Conservation (phyloP, 2,329 filamentous ascomycete genomes). For the Sclerotinia nivalis region DNA sequence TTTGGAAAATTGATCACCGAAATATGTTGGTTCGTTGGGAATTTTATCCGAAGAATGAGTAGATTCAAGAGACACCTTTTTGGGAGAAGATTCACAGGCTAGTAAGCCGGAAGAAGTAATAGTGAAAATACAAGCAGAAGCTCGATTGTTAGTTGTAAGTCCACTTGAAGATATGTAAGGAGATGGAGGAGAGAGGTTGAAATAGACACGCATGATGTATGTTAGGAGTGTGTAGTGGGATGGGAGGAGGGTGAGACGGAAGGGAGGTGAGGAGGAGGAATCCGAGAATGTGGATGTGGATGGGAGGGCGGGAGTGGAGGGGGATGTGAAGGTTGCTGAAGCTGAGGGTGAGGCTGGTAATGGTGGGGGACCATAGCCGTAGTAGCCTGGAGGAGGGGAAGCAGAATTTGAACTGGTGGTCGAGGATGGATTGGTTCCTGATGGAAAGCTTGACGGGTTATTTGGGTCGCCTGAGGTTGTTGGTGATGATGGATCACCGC, state of each 20-base stretch:
- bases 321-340: neutral
- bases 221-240: neutral
- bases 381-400: neutral
- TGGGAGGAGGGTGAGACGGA: conserved; percentile 12
- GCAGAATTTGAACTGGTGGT: neutral
- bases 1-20: neutral
- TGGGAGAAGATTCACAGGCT: neutral
- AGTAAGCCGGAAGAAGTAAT: neutral
- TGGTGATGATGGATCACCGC: neutral
- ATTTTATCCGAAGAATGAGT: neutral
- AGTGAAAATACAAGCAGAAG: neutral
- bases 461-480: neutral
- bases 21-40: neutral
- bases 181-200: neutral
- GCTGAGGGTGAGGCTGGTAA: neutral
- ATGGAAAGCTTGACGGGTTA: neutral
- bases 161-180: neutral
- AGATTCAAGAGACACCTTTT: no score
- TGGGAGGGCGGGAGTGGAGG: neutral
- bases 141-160: neutral
- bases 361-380: neutral
- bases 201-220: conserved; percentile 8
- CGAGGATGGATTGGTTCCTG: neutral
- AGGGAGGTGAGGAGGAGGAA: neutral
- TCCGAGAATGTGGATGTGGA: neutral